phyloP scores from a whole-genome alignment of 2,329 filamentous ascomycete species.

The Trichoderma aggressivum region DNA sequence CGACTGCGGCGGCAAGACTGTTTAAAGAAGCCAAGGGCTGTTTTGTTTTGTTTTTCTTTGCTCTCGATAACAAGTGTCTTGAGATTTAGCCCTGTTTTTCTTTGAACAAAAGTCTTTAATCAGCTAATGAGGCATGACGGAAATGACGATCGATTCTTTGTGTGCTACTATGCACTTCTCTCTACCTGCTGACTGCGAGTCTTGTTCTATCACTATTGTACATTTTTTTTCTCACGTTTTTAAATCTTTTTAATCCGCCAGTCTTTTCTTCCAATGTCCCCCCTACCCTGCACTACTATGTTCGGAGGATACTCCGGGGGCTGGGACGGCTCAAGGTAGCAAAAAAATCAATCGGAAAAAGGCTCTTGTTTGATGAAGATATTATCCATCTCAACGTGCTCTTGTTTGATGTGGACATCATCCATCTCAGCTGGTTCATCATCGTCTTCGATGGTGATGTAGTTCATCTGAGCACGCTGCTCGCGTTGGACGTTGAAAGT shows the following conservation, averaged over 20 bases:
- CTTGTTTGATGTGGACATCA: too few relatives aligned
- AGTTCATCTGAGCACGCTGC: too few relatives aligned
- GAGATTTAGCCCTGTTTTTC: not conserved
- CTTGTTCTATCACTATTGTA: not conserved
- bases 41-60: not conserved
- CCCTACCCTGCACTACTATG: not conserved
- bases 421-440: too few relatives aligned
- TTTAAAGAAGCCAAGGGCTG: constrained; percentile 29
- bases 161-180: not conserved
- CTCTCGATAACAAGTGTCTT: not conserved
- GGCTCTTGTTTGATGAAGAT: too few relatives aligned
- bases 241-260: not conserved
- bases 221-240: not conserved
- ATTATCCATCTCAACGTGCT: too few relatives aligned
- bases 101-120: not conserved
- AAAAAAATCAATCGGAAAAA: too few relatives aligned
- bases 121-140: constrained; percentile 11
- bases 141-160: not conserved
- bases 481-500: too few relatives aligned
- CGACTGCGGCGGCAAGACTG: constrained; percentile 74
- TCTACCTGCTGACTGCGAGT: not conserved
- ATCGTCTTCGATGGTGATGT: too few relatives aligned
- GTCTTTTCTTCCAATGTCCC: not conserved
- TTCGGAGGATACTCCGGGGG: not conserved
- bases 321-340: too few relatives aligned